These are phyloP conservation scores for Lachnellula arida DNA, from an alignment of 2,329 filamentous ascomycete species.

Conservation along the genomic window DNA sequence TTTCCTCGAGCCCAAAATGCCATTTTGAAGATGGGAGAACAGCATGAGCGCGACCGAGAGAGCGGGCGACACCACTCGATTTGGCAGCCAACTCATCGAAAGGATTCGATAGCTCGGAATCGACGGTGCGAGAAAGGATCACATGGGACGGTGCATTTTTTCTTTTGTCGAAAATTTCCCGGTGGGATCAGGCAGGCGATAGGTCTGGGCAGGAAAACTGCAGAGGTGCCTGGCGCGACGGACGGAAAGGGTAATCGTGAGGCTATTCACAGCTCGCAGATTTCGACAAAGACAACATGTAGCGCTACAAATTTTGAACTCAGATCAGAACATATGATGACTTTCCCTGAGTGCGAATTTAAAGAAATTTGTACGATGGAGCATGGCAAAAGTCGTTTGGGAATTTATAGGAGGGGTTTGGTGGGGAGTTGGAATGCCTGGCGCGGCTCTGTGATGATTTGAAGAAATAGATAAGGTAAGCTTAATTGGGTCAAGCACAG, in stretches of 20 bases:
- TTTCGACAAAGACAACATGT: constrained; percentile 11
- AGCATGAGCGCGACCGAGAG: background rate
- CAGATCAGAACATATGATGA: constrained; percentile 8
- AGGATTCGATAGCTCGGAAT: background rate
- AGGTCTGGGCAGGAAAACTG: background rate
- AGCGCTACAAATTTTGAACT: constrained; percentile 27
- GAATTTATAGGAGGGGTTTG: background rate
- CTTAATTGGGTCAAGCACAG: background rate
- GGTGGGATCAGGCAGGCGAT: background rate
- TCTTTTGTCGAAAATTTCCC: background rate
- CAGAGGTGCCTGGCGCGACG: constrained; percentile 19
- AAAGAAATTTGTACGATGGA: constrained; percentile 1
- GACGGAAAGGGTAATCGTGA: constrained; percentile 21
- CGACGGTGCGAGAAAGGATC: background rate
- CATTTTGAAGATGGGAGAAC: background rate
- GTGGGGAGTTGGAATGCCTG: constrained; percentile 6
- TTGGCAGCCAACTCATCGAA: background rate
- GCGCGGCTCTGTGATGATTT: background rate
- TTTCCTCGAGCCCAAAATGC: background rate
- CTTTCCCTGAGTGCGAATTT: constrained; percentile 6
- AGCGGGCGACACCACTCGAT: background rate
- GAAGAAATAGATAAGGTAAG: background rate
- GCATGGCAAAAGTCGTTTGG: background rate
- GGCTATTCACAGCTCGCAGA: constrained; percentile 18
- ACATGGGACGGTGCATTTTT: background rate